A percentile compares a stretch with the other conserved stretches of the same genome.
Evolutionary conservation across 108 stramenopile genomes (phyloP).

Genomic region (Nitzschia sp.): DNA sequence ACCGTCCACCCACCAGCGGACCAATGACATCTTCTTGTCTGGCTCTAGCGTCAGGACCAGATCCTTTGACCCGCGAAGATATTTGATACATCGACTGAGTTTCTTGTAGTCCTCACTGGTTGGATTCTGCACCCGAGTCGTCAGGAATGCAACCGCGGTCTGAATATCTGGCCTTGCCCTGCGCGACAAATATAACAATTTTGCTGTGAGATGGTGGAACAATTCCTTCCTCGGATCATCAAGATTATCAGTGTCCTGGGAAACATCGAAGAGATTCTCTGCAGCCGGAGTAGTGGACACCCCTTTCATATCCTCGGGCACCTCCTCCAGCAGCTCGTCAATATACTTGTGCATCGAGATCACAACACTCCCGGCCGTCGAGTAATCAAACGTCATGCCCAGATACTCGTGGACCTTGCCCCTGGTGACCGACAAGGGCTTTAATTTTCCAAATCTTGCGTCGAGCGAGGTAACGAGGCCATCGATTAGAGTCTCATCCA

Average conservation of each 20-base stretch:
- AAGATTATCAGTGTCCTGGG: slow-evolving; percentile 17
- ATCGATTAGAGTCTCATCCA: slow-evolving; percentile 13
- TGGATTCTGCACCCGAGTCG: slow-evolving; percentile 44
- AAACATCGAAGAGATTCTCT: slow-evolving; percentile 37
- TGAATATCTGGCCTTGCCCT: slow-evolving; percentile 45
- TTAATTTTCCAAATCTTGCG: slow-evolving; percentile 16
- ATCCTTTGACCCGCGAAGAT: slow-evolving; percentile 33
- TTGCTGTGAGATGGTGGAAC: slow-evolving; percentile 16
- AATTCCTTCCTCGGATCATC: not conserved
- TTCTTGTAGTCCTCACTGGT: slow-evolving; percentile 54
- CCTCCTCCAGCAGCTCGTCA: slow-evolving; percentile 15
- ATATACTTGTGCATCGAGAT: slow-evolving; percentile 33
- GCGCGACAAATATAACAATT: slow-evolving; percentile 37
- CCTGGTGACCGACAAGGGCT: slow-evolving; percentile 15
- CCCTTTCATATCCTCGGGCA: slow-evolving; percentile 6
- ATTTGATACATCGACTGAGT: slow-evolving; percentile 38
- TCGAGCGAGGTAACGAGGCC: slow-evolving; percentile 11
- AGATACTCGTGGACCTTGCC: slow-evolving; percentile 43
- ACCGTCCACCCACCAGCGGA: slow-evolving; percentile 35
- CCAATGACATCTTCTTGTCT: not conserved
- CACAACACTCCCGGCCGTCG: slow-evolving; percentile 7
- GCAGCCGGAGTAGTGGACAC: slow-evolving; percentile 33
- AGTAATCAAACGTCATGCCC: slow-evolving; percentile 39
- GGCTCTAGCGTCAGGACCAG: slow-evolving; percentile 24
- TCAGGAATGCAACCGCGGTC: slow-evolving; percentile 50